These are phyloP conservation scores for Elsinoe perseae DNA, from an alignment of 2,329 filamentous ascomycete species.

Conservation along the genomic window DNA sequence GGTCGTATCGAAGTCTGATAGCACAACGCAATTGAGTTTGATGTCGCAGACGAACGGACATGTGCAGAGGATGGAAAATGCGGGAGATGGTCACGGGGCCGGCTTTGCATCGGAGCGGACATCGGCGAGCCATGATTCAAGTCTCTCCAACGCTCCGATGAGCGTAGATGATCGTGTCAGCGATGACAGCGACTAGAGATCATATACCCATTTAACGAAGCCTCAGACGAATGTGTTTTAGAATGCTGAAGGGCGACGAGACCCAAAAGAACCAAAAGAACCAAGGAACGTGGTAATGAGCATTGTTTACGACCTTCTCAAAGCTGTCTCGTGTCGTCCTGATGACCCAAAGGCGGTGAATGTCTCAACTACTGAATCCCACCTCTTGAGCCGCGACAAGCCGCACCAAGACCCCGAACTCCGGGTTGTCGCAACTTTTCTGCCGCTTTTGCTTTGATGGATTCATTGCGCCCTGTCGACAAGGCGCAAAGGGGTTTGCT, in stretches of 20 bases:
- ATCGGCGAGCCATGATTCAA: neutral
- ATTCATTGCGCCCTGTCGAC: conserved; percentile 10
- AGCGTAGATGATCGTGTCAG: neutral
- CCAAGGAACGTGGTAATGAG: neutral
- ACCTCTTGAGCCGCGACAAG: conserved; percentile 6
- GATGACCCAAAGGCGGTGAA: conserved; percentile 5
- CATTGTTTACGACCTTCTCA: conserved; percentile 7
- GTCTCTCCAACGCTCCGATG: conserved; percentile 5
- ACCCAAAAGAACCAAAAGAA: neutral
- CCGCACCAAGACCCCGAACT: conserved; percentile 4
- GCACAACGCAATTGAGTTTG: neutral
- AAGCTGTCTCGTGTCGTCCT: neutral
- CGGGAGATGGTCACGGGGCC: neutral
- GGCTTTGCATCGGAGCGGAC: conserved; percentile 6
- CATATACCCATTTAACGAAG: neutral
- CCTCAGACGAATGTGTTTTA: neutral
- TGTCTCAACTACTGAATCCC: neutral
- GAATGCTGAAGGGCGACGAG: neutral
- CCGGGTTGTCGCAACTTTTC: conserved; percentile 1
- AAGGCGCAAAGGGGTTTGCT: conserved; percentile 1
- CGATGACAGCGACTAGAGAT: conserved; percentile 5
- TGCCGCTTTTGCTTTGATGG: conserved; percentile 5
- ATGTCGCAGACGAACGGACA: conserved; percentile 12
- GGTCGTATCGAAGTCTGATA: neutral
- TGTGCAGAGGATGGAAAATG: neutral